Percentiles rank a stretch among this genome's conserved stretches.
Conservation (phyloP, 129 eudicot genomes). For the Ambrosia trifida region DNA sequence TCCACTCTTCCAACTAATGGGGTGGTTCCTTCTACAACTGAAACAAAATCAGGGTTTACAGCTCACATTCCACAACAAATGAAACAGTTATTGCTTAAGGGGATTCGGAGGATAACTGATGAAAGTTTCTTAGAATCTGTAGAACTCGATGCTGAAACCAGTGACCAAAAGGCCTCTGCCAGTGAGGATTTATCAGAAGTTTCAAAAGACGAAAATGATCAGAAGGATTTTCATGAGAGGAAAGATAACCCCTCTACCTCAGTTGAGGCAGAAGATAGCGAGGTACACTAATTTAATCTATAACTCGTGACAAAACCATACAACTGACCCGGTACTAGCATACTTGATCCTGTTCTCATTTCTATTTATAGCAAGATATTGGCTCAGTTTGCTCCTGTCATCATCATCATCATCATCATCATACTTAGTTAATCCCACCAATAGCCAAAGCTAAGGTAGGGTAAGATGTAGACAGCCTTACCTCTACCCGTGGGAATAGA, state of each 20-base stretch:
- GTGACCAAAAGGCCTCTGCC: slow-evolving; percentile 46
- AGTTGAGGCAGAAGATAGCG: slow-evolving; percentile 67
- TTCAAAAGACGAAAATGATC: slow-evolving; percentile 47
- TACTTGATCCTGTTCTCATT: background rate
- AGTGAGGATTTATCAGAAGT: slow-evolving; percentile 54
- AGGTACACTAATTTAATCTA: slow-evolving; percentile 50
- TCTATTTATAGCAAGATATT: background rate
- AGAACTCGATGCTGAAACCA: slow-evolving; percentile 62
- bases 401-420: no score
- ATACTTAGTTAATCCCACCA: no score
- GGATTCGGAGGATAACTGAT: slow-evolving; percentile 79
- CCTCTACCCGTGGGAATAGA: no score
- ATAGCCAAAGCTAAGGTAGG: no score
- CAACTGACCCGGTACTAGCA: background rate
- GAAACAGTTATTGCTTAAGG: slow-evolving; percentile 90
- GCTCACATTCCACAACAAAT: slow-evolving; percentile 81
- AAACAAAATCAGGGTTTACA: slow-evolving; percentile 67
- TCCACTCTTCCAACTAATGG: slow-evolving; percentile 47
- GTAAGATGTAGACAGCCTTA: no score
- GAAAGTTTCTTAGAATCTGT: slow-evolving; percentile 59
- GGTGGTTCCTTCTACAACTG: slow-evolving; percentile 37
- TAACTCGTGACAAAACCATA: slow-evolving; percentile 1
- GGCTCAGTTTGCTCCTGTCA: background rate
- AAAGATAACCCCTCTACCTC: slow-evolving; percentile 49
- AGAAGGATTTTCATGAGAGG: slow-evolving; percentile 58